Evolutionary conservation across 176 grass and related monocot species (phyloP), one percentile per base, ranked within the genome.

Genomic region (Zoysia japonica): DNA sequence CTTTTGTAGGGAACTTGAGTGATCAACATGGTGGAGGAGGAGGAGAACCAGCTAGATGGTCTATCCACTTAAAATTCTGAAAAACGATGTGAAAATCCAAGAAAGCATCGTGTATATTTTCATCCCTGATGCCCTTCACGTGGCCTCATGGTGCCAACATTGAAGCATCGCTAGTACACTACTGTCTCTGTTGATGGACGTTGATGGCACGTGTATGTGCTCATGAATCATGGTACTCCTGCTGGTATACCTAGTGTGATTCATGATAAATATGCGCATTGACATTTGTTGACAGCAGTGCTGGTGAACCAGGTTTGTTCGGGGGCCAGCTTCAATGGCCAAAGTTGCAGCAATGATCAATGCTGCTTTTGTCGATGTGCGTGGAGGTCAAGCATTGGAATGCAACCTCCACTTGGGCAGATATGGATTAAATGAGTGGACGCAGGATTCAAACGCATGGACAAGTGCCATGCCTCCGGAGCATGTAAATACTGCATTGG

Each of bases 291-390:
- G 4, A 9, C 45, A 39, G 7, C 28, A 19, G 13, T 61, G 10
- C 5, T 7, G 39, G 71, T 77, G 79, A 77, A 49, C 41, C 85
- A 59, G 75, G 80, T 83, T 63, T 47, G 70, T 6, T 47, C 39
- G 10, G 2, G 38, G 20, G 6, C 39, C 75, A 52, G 38, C 9
- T 46, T 55, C 84, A 61, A 64, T 75, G 86, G 7, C 63, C 50
- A 69, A 88, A 83, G 62, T 52, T 88, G 86, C 49, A 83, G 47
- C 76, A 84, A 88, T 80, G 76, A 71, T 79, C 47, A 12, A 28
- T 17, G 60, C 11, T 60, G 70, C 64, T 35, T 57, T 47, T 77
- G 65, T 72, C 50, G 51, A 76, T 85, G 51, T 50, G 74, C 61
- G 37, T 60, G 45, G 59, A 78, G 67, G 67, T 82, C 51, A 61